Evolutionary conservation across 2,329 filamentous ascomycete species (phyloP).

Genomic region (Trichoderma aggressivum): DNA sequence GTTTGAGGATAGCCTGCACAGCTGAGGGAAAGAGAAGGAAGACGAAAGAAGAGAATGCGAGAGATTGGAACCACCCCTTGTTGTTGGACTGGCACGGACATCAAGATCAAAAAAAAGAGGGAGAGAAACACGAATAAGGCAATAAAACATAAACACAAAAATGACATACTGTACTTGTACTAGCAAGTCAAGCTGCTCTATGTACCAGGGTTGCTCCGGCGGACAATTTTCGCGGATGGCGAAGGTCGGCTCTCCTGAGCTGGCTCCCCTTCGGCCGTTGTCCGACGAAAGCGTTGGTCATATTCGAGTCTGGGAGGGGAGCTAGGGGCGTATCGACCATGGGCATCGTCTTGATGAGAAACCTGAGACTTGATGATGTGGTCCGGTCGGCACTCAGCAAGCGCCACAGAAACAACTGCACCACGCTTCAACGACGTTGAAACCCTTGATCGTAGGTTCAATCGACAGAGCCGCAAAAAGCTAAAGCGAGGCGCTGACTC

Average conservation of each 20-base stretch:
- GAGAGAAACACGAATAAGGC: not conserved
- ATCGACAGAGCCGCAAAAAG: conserved; percentile 14
- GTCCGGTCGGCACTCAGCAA: not conserved
- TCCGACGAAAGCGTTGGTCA: conserved; percentile 17
- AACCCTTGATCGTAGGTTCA: not conserved
- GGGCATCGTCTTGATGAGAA: not conserved
- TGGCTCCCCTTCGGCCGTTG: conserved; percentile 15
- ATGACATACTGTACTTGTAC: not conserved
- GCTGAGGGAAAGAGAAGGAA: not conserved
- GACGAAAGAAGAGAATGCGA: not conserved
- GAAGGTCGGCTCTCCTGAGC: conserved; percentile 5
- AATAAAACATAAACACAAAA: not conserved
- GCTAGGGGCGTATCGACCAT: conserved; percentile 11
- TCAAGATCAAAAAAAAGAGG: not conserved
- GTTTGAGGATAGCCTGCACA: not conserved
- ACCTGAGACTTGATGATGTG: not conserved
- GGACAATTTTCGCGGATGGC: conserved; percentile 16
- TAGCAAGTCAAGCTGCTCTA: not conserved
- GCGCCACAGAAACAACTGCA: not conserved
- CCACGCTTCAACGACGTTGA: not conserved
- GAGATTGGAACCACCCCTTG: not conserved
- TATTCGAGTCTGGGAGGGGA: not conserved
- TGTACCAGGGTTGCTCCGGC: conserved; percentile 13
- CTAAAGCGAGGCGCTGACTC: conserved; percentile 18
- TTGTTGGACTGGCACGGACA: not conserved